Conservation (phyloP, 1,284 basidiomycete species). For the Ganoderma meredithae region DNA sequence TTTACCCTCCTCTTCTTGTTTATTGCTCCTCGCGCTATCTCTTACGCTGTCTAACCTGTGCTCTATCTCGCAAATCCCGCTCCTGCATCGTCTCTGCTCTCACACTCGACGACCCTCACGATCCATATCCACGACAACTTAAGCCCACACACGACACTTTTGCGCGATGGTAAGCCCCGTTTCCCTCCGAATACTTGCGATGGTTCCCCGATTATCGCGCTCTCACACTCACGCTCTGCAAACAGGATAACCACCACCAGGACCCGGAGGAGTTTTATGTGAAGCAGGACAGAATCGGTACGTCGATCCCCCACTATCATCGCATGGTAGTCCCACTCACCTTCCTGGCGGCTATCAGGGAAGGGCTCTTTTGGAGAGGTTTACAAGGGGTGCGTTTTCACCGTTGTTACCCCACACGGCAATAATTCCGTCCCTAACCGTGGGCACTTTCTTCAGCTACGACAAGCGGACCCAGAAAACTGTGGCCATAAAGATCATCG, state of each 20-base stretch:
- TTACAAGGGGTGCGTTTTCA: conserved; percentile 82
- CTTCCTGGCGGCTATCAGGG: conserved; percentile 54
- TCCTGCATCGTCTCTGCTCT: conserved; percentile 16
- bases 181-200: conserved; percentile 12
- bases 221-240: conserved; percentile 8
- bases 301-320: conserved; percentile 39
- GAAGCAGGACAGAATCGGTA: conserved; percentile 95
- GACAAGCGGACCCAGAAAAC: conserved; percentile 93
- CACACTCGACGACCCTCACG: conserved; percentile 30
- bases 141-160: conserved; percentile 22
- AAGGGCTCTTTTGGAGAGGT: conserved; percentile 98
- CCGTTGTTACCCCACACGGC: conserved; percentile 29
- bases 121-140: conserved; percentile 33
- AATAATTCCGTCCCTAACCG: conserved; percentile 16
- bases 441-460: conserved; percentile 60
- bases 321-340: conserved; percentile 8
- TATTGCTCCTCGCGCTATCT: conserved; percentile 32
- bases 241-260: conserved; percentile 70
- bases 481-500: conserved; percentile 98
- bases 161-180: conserved; percentile 27
- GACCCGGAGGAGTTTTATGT: conserved; percentile 97
- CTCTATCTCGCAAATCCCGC: conserved; percentile 23
- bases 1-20: conserved; percentile 27
- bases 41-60: conserved; percentile 27
- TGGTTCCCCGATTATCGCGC: conserved; percentile 21